Base-by-base conservation (phyloP, 1,284 basidiomycete species). In the Leccinum pseudoinsigne region DNA sequence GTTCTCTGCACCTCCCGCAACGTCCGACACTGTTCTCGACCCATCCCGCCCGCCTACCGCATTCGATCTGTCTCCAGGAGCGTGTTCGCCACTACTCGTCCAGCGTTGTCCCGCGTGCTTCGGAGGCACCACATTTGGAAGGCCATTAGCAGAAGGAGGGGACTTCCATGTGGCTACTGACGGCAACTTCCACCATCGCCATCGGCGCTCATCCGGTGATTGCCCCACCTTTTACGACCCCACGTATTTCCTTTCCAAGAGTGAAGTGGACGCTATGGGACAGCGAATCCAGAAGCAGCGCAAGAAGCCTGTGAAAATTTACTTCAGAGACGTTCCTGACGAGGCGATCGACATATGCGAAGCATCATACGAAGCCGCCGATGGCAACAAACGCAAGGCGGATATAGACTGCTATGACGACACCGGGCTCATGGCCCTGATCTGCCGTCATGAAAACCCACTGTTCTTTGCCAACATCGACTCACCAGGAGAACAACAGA, bases 21-120 rank as follows among this genome's bases (percentile, higher is more conserved):
- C 14, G 14, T 45, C n/a, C 18, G 47, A 50, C 6, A 8, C 47
- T 21, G 47, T 8, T 8, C 21, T 50, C 47, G 47, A 50, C 16
- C 16, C 14, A 14, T 23, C 23, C 21, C 21, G 18, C 23, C 50
- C 23, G 23, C 23, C 11, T 8, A 10, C 50, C 5, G 8, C 47
- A 50, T 21, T 23, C 23, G 47, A 8, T 18, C n/a, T 18, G 18
- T 23, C 16, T 21, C 47, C 47, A 50, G 21, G 55, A 3, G 34
- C 26, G 2, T 57, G 55, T 34, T 26, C n/a, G 10, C 16, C 12
- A 1, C 28, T 55, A 21, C 10, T 60, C 9, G 26, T 60, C 31
- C 11, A 62, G 28, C 12, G 14, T 36, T 62, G 62, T 31, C 62
- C 62, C 16, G 58, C 57, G 5, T 62, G 62, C 23, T 62, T 62